Conservation (phyloP, 305 asterid genomes). For the Fraxinus baroniana region DNA sequence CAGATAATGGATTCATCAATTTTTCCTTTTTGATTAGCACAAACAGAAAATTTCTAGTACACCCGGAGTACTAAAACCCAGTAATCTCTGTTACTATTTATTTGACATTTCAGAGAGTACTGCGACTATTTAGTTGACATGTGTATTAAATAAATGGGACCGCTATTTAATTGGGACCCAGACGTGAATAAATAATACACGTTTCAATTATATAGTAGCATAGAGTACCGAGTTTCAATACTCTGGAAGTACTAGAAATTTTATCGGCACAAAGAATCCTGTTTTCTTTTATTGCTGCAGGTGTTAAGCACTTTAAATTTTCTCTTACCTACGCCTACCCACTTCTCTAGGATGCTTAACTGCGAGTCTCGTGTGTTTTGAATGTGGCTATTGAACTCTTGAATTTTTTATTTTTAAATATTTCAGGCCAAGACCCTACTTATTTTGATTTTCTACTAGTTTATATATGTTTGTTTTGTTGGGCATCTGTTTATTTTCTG, state of each 20-base stretch:
- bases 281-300: slow-evolving; percentile 6
- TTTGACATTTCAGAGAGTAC: no score
- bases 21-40: slow-evolving; percentile 3
- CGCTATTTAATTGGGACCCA: not conserved
- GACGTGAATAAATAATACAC: no score
- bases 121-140: not conserved
- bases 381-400: not conserved
- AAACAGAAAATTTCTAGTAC: not conserved
- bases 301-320: not conserved
- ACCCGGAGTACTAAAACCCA: not conserved
- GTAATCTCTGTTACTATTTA: no score
- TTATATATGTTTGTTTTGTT: not conserved
- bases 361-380: not conserved
- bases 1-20: not conserved
- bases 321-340: not conserved
- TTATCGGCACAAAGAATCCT: not conserved
- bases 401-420: no score
- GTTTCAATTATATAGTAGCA: not conserved
- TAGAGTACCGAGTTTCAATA: not conserved
- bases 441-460: not conserved
- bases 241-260: not conserved
- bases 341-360: not conserved
- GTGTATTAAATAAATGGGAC: not conserved
- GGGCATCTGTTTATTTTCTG: not conserved
- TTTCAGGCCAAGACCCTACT: not conserved